phyloP scores from a whole-genome alignment of 106 monocot species.

The Allium fistulosum region DNA sequence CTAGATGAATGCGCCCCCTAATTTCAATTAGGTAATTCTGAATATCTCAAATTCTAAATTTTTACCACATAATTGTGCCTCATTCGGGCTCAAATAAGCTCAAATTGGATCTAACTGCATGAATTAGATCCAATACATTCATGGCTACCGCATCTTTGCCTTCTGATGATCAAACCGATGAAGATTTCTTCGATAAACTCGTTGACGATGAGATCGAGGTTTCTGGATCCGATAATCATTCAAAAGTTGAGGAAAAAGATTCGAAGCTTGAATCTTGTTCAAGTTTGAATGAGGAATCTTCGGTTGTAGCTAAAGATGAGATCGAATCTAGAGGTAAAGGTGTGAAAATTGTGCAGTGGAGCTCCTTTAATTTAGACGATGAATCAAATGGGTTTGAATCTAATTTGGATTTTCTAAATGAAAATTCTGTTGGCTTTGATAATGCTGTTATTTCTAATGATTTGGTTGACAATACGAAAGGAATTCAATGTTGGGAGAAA shows the following conservation, averaged over 20 bases:
- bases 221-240: conserved; percentile 22
- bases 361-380: conserved; percentile 25
- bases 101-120: not conserved
- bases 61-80: not conserved
- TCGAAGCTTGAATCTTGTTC: not conserved
- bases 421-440: conserved; percentile 9
- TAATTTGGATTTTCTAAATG: conserved; percentile 38
- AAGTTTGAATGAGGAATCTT: not conserved
- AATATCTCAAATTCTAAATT: not conserved
- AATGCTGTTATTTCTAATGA: conserved; percentile 10
- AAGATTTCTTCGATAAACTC: conserved; percentile 80
- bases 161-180: conserved; percentile 66
- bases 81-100: not conserved
- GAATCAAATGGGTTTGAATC: conserved; percentile 29
- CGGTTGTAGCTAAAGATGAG: not conserved
- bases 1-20: not conserved
- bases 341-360: conserved; percentile 87
- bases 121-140: conserved; percentile 5
- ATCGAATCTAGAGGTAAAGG: conserved; percentile 30
- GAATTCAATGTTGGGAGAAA: not conserved
- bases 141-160: conserved; percentile 22
- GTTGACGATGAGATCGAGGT: conserved; percentile 17
- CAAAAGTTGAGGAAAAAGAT: conserved; percentile 6
- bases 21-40: too few relatives aligned
- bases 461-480: not conserved